Base-by-base conservation (phyloP, 2,329 filamentous ascomycete species). In the Xylariaceae sp. region DNA sequence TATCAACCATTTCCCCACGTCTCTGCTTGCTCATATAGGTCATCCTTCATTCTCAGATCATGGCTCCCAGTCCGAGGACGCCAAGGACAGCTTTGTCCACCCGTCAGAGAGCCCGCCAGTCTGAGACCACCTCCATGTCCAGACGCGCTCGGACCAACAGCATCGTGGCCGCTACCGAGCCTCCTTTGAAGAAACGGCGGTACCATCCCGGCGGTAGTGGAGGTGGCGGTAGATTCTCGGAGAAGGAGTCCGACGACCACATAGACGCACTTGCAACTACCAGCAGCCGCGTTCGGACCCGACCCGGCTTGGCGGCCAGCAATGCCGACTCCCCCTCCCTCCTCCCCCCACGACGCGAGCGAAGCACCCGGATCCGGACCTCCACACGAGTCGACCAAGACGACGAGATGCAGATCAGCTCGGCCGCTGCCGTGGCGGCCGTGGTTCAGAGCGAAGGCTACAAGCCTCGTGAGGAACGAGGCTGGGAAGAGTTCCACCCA, bases 401-500 rank as follows among this genome's bases (percentile, higher is more conserved):
- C 44, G 74, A 76, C 48, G 73, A 70, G 51, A 85, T 85, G 60
- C 77, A 85, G 50, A 94, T 85, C 63, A 88, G 83, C 53, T 90
- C 86, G 31, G 88, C 83, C n/a, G 88, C 90, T 9, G 88, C 88
- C 18, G 86, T 89, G 16, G 87, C 89, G 35, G 88, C 88, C 5
- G 84, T 92, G 43, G 86, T 88, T 51, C 88, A 95, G 59, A 89
- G 81, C 54, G 92, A 97, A 68, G 89, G 90, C 35, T 97, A 97
- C 66, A 98, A 98, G 61, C 92, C 92, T 21, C 77, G 92, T 56
- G 92, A 98, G 65, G 92, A 98, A 67, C 81, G 90, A 47, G 87
- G 88, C 36, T 98, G 90, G 88, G 89, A 96, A 57, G 92, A 98
- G 60, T 97, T 97, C 50, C 92, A 98, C 62, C 88, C 88, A 0